Percentiles rank a stretch among this genome's conserved stretches.
Evolutionary conservation across 768 basidiomycete species (phyloP).

Genomic region (Calocera viscosa): DNA sequence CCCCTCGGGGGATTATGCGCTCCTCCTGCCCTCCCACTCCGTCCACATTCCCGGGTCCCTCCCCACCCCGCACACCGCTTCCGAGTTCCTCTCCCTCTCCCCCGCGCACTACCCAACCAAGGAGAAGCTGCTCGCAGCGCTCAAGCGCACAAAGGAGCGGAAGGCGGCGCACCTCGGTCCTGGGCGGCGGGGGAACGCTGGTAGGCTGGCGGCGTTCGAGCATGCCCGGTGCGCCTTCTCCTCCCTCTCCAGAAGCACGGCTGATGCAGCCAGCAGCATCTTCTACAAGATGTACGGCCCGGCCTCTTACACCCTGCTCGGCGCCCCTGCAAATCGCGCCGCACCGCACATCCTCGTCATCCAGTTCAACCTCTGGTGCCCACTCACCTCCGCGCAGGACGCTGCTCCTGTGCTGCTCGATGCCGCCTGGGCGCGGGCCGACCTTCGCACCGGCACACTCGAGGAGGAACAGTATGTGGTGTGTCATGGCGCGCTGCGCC

Average conservation of each 20-base stretch:
- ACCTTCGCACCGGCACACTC: neutral
- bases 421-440: neutral
- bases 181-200: neutral
- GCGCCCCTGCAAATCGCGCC: neutral
- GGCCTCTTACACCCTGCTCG: neutral
- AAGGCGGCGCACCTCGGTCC: neutral
- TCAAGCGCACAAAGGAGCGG: neutral
- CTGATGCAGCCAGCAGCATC: neutral
- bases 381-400: neutral
- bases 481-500: neutral
- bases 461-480: neutral
- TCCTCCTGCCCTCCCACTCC: neutral
- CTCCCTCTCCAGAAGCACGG: neutral
- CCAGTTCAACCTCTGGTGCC: neutral
- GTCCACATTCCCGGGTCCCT: neutral
- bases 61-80: neutral
- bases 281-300: neutral
- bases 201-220: neutral
- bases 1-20: neutral
- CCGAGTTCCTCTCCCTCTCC: neutral
- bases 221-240: neutral
- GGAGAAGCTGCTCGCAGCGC: neutral
- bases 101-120: neutral
- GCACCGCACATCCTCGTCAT: neutral
- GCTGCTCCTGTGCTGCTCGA: neutral